These are phyloP conservation scores for Saussurea involucrata DNA, from an alignment of 129 eudicot species.

Conservation along the genomic window DNA sequence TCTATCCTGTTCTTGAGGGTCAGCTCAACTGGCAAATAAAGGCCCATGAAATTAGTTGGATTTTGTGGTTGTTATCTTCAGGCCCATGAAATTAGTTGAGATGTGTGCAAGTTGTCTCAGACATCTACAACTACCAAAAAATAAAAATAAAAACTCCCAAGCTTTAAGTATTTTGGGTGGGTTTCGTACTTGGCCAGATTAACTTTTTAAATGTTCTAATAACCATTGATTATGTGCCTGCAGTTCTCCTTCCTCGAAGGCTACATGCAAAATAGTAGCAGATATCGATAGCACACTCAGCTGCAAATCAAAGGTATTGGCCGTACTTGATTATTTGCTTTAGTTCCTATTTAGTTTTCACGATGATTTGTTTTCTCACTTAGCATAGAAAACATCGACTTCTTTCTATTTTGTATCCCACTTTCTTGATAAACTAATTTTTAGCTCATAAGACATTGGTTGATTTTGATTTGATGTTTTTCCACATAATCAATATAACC, in stretches of 20 bases:
- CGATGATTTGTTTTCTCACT: too few species aligned
- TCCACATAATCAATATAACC: background rate
- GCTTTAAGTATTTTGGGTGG: background rate
- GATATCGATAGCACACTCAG: background rate
- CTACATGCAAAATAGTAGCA: constrained; percentile 25
- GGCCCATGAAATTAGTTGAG: too few species aligned
- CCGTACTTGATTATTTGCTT: background rate
- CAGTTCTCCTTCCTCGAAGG: constrained; percentile 74
- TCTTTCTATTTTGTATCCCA: background rate
- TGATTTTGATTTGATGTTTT: background rate
- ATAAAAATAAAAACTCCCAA: too few species aligned
- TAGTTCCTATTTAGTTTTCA: background rate
- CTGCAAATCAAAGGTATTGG: constrained; percentile 13
- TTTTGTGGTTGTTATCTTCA: too few species aligned
- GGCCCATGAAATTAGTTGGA: too few species aligned
- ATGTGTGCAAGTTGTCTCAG: too few species aligned
- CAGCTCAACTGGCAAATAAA: background rate
- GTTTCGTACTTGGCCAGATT: background rate
- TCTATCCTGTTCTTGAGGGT: background rate
- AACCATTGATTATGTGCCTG: constrained; percentile 25
- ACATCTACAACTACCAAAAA: too few species aligned
- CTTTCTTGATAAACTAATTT: background rate
- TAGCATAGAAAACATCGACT: background rate
- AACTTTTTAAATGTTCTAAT: background rate
- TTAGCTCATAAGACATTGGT: background rate